A percentile compares a stretch with the other conserved stretches of the same genome.
Conservation (phyloP, 2,329 filamentous ascomycete genomes). For the Penicillium sp. region DNA sequence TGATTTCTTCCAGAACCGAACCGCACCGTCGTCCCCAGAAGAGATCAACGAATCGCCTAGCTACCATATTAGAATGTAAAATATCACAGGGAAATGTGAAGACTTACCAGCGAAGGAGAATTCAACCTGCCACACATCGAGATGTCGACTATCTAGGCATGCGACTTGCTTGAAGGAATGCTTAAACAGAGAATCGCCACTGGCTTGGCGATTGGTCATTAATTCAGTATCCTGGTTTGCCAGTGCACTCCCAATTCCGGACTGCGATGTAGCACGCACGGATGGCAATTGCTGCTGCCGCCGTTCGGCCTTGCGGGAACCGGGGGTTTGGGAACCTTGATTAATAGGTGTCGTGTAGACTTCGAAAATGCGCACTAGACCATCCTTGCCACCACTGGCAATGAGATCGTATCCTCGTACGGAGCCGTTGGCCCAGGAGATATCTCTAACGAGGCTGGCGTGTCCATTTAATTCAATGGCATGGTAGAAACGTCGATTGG, state of each 20-base stretch:
- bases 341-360: conserved; percentile 39
- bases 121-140: conserved; percentile 48
- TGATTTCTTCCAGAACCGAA: conserved; percentile 47
- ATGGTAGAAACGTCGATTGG: conserved; percentile 77
- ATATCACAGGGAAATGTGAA: background rate
- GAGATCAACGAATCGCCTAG: conserved; percentile 46
- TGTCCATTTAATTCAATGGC: conserved; percentile 75
- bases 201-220: conserved; percentile 33
- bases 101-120: conserved; percentile 45
- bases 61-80: background rate
- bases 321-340: conserved; percentile 27
- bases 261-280: conserved; percentile 36
- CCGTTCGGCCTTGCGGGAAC: conserved; percentile 28
- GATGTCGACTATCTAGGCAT: conserved; percentile 44
- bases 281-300: conserved; percentile 30
- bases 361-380: conserved; percentile 84
- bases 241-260: conserved; percentile 44
- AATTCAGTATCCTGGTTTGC: conserved; percentile 36
- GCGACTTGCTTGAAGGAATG: conserved; percentile 44
- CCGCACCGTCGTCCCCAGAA: conserved; percentile 43
- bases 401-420: conserved; percentile 87
- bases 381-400: conserved; percentile 90
- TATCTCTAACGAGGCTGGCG: conserved; percentile 75
- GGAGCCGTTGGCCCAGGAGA: conserved; percentile 90
- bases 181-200: conserved; percentile 40